These are phyloP conservation scores for Pochonia chlamydosporia DNA, from an alignment of 2,329 filamentous ascomycete genomes.

Conservation along the genomic window DNA sequence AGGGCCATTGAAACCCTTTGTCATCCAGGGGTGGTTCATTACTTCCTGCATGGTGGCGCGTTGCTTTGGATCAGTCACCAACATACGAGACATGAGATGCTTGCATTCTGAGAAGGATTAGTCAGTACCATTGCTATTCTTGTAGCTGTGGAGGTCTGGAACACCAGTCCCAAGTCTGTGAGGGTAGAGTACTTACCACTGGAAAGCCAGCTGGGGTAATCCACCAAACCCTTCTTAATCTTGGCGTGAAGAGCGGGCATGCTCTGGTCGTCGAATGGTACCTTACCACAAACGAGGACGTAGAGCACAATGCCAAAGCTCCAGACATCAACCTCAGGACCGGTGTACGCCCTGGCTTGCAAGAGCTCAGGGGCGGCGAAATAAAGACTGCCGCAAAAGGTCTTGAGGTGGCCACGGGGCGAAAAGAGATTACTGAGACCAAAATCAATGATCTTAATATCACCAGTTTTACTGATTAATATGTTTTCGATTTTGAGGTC, in stretches of 20 bases:
- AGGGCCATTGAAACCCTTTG: constrained; percentile 78
- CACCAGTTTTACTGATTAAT: constrained; percentile 95
- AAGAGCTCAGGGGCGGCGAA: constrained; percentile 94
- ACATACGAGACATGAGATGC: constrained; percentile 86
- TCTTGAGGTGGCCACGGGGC: constrained; percentile 79
- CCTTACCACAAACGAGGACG: constrained; percentile 93
- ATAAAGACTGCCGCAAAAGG: constrained; percentile 95
- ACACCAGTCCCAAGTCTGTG: too few species aligned
- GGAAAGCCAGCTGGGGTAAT: constrained; percentile 91
- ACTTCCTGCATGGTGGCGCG: constrained; percentile 86
- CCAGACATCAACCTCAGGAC: constrained; percentile 96
- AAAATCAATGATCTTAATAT: constrained; percentile 99
- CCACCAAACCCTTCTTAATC: constrained; percentile 94
- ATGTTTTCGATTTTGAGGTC: constrained; percentile 99
- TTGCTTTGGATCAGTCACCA: constrained; percentile 87
- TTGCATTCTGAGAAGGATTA: constrained; percentile 66
- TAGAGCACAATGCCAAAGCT: constrained; percentile 98
- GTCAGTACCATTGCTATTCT: background rate
- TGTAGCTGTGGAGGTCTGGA: too few species aligned
- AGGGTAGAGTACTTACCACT: constrained; percentile 64
- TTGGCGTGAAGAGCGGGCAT: constrained; percentile 98
- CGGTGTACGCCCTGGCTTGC: constrained; percentile 89
- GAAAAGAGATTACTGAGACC: constrained; percentile 94
- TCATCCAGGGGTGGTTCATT: constrained; percentile 93
- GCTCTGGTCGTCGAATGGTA: constrained; percentile 97